Base-by-base conservation (phyloP, 2,329 filamentous ascomycete species). In the Penicillium sp. region DNA sequence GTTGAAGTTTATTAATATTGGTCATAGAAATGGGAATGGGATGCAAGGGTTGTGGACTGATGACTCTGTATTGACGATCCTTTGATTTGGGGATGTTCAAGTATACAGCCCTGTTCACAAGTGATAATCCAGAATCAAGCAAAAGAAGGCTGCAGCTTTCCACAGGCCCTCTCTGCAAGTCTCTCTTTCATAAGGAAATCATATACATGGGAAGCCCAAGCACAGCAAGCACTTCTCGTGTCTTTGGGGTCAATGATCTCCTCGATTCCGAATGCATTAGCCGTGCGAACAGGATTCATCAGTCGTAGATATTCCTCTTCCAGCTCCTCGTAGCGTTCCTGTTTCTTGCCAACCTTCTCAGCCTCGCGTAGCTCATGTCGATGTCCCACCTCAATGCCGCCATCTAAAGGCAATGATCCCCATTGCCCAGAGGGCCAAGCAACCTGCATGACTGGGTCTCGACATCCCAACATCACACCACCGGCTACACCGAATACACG, bases 251-350 rank as follows among this genome's bases (percentile, higher is more conserved):
- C 85, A 39, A 87, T 82, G 43, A 87, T 86, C 67, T 87, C 85
- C 68, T 87, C 84, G 0, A 87, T 76, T 0, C 82, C 82, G 68
- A 87, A 87, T 10, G 80, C 78, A 70, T 86, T 86, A 11, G 85
- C 85, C 4, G 84, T 86, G 14, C 85, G 72, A 1, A 87, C 82
- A 0, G 85, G 85, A 59, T 86, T 88, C 82, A 87, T 86, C 58
- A 87, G 63, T 21, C 84, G 74, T 34, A 77, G 71, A 66, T 87
- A 87, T 66, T 86, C 83, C 22, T 82, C 78, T 43, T 86, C 81
- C 31, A 88, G 60, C 62, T 85, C 81, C 39, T 76, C 74, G 59
- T 86, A 87, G 40, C 78, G 68, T 57, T 77, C 77, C 16, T 77
- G 78, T 57, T 81, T 79, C 32, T 75, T 71, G 0, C 82, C 82